Conservation (phyloP, 75 land plant species). For the Gnetum montanum region DNA sequence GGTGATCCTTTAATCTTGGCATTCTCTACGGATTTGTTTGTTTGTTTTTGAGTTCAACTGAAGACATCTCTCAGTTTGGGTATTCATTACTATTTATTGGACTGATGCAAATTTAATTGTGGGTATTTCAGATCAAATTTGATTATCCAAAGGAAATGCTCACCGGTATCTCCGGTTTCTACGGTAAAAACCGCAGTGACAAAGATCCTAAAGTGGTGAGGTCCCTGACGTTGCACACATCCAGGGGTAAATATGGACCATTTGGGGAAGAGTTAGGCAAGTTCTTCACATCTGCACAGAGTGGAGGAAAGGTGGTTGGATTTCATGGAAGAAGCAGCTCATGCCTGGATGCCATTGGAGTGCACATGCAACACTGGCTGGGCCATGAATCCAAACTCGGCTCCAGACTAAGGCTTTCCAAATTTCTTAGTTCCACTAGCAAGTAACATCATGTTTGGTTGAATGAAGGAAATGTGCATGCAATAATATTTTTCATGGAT, state of each 20-base stretch:
- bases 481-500: too few species aligned
- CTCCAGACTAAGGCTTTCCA: background rate
- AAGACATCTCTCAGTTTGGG: background rate
- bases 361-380: slow-evolving; percentile 19
- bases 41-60: background rate
- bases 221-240: slow-evolving; percentile 38
- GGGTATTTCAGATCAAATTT: slow-evolving; percentile 20
- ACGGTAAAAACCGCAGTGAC: slow-evolving; percentile 8
- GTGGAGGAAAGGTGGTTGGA: slow-evolving; percentile 53
- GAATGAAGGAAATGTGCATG: too few species aligned
- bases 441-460: too few species aligned
- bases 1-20: too few species aligned
- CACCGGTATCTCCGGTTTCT: slow-evolving; percentile 33
- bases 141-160: slow-evolving; percentile 43
- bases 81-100: too few species aligned
- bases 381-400: background rate
- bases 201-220: slow-evolving; percentile 9
- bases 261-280: slow-evolving; percentile 44
- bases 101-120: too few species aligned
- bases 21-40: too few species aligned
- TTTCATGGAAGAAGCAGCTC: slow-evolving; percentile 19
- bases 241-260: slow-evolving; percentile 36
- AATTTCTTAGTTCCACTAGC: slow-evolving; percentile 1
- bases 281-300: slow-evolving; percentile 34
- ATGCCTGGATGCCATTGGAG: slow-evolving; percentile 42